Percentiles rank a stretch among this genome's conserved stretches.
These are phyloP conservation scores for Turnera subulata DNA, from an alignment of 345 rosid species.

Conservation along the genomic window DNA sequence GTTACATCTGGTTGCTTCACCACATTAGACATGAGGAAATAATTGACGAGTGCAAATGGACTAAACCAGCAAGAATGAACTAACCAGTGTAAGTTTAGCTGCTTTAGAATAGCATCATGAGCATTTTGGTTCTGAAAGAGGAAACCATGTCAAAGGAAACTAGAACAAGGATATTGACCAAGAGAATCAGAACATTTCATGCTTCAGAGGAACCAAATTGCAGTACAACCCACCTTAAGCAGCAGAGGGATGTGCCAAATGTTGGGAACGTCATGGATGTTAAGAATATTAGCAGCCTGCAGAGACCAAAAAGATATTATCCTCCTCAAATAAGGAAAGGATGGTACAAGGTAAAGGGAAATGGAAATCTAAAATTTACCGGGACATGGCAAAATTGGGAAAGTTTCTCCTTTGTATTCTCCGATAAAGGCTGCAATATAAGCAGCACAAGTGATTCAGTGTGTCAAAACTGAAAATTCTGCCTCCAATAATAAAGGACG, in stretches of 20 bases:
- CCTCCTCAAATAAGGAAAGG: not conserved
- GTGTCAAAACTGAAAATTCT: too few species aligned
- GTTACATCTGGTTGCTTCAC: too few species aligned
- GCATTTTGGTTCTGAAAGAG: slow-evolving; percentile 84
- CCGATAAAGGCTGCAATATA: slow-evolving; percentile 27
- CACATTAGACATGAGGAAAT: not conserved
- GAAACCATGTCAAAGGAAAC: slow-evolving; percentile 16
- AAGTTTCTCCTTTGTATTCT: slow-evolving; percentile 25
- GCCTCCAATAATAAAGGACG: not conserved
- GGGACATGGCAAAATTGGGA: slow-evolving; percentile 42
- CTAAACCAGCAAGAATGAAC: slow-evolving; percentile 10
- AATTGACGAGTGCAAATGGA: not conserved
- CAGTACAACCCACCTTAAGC: slow-evolving; percentile 22
- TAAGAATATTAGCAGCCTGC: slow-evolving; percentile 36
- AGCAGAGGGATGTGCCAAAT: slow-evolving; percentile 35
- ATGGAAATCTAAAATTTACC: slow-evolving; percentile 39
- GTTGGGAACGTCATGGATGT: slow-evolving; percentile 33
- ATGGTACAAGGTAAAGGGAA: slow-evolving; percentile 6
- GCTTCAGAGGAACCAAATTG: slow-evolving; percentile 15
- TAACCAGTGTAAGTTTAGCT: slow-evolving; percentile 68
- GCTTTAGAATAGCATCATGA: slow-evolving; percentile 72
- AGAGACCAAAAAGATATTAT: slow-evolving; percentile 1
- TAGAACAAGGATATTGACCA: not conserved
- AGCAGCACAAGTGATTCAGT: slow-evolving; percentile 4
- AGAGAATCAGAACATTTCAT: slow-evolving; percentile 1